Evolutionary conservation across 352 stramenopile species (phyloP).

Genomic region (Globisporangium paroecandrum): DNA sequence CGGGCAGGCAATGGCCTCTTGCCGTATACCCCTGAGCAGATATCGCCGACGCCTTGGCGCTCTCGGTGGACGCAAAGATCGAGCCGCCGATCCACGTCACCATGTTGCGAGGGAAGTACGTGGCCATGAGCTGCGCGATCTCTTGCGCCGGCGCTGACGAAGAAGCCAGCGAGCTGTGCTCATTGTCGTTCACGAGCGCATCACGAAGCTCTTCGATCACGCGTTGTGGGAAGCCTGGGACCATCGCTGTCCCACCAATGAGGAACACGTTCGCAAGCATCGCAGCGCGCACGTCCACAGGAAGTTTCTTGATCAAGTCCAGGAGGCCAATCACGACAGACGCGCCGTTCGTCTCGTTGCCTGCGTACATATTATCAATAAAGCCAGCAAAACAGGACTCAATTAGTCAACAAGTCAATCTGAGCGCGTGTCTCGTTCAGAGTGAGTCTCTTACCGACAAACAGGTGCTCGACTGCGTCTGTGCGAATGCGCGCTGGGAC

Average conservation of each 20-base stretch:
- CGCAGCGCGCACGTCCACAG: slow-evolving; percentile 58
- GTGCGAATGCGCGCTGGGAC: slow-evolving; percentile 38
- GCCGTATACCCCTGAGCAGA: slow-evolving; percentile 48
- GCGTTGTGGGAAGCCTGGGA: slow-evolving; percentile 60
- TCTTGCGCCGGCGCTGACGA: slow-evolving; percentile 10
- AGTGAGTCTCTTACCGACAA: slow-evolving; percentile 28
- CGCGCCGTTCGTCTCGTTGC: slow-evolving; percentile 34
- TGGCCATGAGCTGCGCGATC: slow-evolving; percentile 33
- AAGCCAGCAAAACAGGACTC: neutral
- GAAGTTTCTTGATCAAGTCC: slow-evolving; percentile 49
- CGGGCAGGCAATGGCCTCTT: slow-evolving; percentile 30
- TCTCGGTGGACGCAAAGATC: slow-evolving; percentile 68
- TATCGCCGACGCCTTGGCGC: slow-evolving; percentile 36
- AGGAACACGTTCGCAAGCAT: slow-evolving; percentile 78
- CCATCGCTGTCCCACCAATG: slow-evolving; percentile 71
- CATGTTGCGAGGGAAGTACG: slow-evolving; percentile 71
- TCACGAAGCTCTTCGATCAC: slow-evolving; percentile 45
- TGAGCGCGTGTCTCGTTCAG: neutral
- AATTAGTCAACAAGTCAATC: neutral
- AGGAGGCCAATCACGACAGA: slow-evolving; percentile 60
- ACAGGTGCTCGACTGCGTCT: slow-evolving; percentile 41
- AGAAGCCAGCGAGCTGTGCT: slow-evolving; percentile 34
- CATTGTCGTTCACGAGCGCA: slow-evolving; percentile 33
- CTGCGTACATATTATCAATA: neutral
- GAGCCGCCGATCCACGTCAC: slow-evolving; percentile 75